These are phyloP conservation scores for Thymus quinquecostatus DNA, from an alignment of 257 asterid species.

Conservation along the genomic window DNA sequence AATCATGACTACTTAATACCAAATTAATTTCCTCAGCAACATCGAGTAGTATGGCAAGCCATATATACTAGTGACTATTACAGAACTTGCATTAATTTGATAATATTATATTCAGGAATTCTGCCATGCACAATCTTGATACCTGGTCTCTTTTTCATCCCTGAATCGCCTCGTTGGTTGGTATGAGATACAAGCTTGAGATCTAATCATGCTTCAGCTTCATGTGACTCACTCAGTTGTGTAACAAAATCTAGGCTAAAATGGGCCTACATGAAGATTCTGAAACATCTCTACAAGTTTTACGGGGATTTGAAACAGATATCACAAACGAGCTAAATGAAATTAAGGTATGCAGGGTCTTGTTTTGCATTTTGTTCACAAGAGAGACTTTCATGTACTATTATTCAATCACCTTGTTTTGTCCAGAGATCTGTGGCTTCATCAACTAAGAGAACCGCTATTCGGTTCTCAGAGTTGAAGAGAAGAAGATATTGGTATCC, in stretches of 20 bases:
- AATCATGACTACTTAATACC: background rate
- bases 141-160: slow-evolving; percentile 88
- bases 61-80: background rate
- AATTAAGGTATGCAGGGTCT: slow-evolving; percentile 65
- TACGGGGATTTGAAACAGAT: slow-evolving; percentile 84
- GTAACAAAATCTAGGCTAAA: slow-evolving; percentile 58
- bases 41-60: background rate
- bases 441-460: slow-evolving; percentile 65
- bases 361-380: background rate
- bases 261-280: slow-evolving; percentile 75
- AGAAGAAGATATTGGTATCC: slow-evolving; percentile 79
- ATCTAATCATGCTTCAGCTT: slow-evolving; percentile 18
- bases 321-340: slow-evolving; percentile 75
- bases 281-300: slow-evolving; percentile 86
- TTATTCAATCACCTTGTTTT: slow-evolving; percentile 28
- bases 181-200: slow-evolving; percentile 51
- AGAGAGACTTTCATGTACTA: background rate
- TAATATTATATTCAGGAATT: slow-evolving; percentile 52
- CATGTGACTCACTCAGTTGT: slow-evolving; percentile 26
- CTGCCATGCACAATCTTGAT: slow-evolving; percentile 85
- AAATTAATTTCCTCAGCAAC: background rate
- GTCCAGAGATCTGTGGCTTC: slow-evolving; percentile 79
- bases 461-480: slow-evolving; percentile 76
- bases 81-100: background rate
- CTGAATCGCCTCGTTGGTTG: slow-evolving; percentile 99